Evolutionary conservation across 2,329 filamentous ascomycete genomes (phyloP).

Genomic region (Fusarium sp.): DNA sequence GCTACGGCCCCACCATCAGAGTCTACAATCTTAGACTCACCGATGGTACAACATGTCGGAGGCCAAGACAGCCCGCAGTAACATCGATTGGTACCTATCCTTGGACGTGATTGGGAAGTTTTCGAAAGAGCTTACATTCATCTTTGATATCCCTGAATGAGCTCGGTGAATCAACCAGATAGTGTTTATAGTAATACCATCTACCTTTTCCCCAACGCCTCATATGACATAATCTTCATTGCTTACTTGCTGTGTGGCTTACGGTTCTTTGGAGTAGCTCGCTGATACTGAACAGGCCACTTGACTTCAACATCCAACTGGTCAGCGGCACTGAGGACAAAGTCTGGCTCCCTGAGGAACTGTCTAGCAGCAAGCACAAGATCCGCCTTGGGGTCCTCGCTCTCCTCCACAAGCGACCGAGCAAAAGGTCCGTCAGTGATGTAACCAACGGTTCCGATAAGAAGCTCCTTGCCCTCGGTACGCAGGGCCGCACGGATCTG

Average conservation of each 20-base stretch:
- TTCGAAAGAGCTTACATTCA: background rate
- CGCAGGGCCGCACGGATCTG: constrained; percentile 74
- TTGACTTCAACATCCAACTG: constrained; percentile 77
- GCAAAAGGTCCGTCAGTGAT: constrained; percentile 78
- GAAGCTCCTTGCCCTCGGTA: constrained; percentile 61
- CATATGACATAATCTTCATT: background rate
- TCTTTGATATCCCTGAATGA: background rate
- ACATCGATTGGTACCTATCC: background rate
- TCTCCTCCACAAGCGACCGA: constrained; percentile 65
- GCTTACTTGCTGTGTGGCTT: background rate
- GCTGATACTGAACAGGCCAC: constrained; percentile 74
- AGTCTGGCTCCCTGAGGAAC: constrained; percentile 84
- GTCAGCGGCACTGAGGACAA: constrained; percentile 78
- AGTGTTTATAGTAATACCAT: background rate
- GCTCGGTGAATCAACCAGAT: background rate
- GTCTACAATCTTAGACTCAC: background rate
- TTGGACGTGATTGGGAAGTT: background rate
- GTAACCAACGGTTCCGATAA: constrained; percentile 79
- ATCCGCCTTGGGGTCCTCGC: constrained; percentile 65
- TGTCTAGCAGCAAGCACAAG: constrained; percentile 78
- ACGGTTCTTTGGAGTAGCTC: constrained; percentile 32
- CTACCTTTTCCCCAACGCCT: background rate
- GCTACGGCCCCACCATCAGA: constrained; percentile 15
- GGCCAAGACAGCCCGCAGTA: background rate
- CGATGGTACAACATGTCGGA: background rate